Base-by-base conservation (phyloP, 225 moss, liverwort and hornwort species). In the Straminergon stramineum region DNA sequence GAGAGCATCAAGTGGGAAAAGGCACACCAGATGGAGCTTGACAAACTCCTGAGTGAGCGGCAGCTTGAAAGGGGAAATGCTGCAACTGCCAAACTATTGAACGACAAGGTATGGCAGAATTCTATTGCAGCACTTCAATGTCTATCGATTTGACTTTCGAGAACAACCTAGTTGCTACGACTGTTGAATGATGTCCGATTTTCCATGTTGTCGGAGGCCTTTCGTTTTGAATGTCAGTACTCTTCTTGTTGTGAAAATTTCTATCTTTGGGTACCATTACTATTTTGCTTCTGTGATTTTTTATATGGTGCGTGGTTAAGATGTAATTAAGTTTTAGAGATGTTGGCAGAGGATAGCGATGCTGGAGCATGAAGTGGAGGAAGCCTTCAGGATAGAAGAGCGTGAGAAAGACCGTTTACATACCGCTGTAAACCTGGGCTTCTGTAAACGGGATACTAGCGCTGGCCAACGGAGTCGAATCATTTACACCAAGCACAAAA, bases 21-120 rank as follows among this genome's bases (percentile, higher is more conserved):
- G 84, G 91, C 91, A 62, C 89, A 92, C 37, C 94, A 93, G 85
- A 90, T 91, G 45, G 91, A 93, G 82, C 88, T 93, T 43, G 94
- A 95, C 56, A 88, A 91, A 86, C 68, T 96, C n/a, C 91, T 94
- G 91, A 89, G 93, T 81, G 94, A 94, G 81, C 91, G 94, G 76
- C 94, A 94, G 87, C 39, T 93, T 76, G 91, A 96, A 89, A 92
- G 96, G 90, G 96, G 96, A 53, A 92, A 93, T 30, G 94, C 92
- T 82, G 96, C 96, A 79, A 87, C 88, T 89, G 94, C 95, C 88
- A 93, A 92, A 68, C 73, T 92, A 57, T 27, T 90, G 66, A 90
- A 90, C 82, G 93, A 93, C 70, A 90, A 95, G 92, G 95, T 91
- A 22, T 53, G 78, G 39, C 17, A 77, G 15, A 86, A 62, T 28